These are phyloP conservation scores for Ligustrum vulgare DNA, from an alignment of 257 asterid species.

Conservation along the genomic window DNA sequence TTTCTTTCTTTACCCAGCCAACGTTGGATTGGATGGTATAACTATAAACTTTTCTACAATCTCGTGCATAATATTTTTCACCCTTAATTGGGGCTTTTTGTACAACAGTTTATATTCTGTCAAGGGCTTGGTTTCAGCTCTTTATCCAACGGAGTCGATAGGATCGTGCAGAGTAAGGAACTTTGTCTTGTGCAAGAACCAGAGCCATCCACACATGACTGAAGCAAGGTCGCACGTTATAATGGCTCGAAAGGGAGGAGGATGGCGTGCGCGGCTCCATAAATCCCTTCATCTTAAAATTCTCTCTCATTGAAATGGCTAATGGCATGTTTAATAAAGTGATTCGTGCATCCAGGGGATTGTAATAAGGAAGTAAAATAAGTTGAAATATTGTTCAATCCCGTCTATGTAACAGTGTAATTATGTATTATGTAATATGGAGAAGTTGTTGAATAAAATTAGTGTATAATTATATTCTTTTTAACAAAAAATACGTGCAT, in stretches of 20 bases:
- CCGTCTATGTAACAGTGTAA: neutral
- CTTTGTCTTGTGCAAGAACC: conserved; percentile 56
- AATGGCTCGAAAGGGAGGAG: conserved; percentile 23
- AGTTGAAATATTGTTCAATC: neutral
- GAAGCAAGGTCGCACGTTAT: conserved; percentile 30
- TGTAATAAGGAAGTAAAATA: no score
- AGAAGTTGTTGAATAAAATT: no score
- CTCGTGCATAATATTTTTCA: neutral
- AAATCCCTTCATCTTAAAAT: conserved; percentile 46
- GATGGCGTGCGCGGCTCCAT: conserved; percentile 58
- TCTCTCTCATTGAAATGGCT: conserved; percentile 24
- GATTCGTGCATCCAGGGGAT: neutral
- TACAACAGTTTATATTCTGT: neutral
- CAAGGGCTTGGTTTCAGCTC: conserved; percentile 36
- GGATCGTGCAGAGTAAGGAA: conserved; percentile 52
- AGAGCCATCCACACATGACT: conserved; percentile 23
- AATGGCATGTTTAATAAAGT: neutral
- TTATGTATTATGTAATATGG: neutral
- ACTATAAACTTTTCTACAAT: no score
- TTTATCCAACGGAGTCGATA: conserved; percentile 39
- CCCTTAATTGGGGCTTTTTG: neutral
- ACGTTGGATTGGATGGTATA: conserved; percentile 43
- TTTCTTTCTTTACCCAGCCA: conserved; percentile 49
- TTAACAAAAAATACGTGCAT: no score
- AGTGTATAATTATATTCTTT: no score